These are phyloP conservation scores for Polytrichum formosum DNA, from an alignment of 225 moss, liverwort and hornwort species.

Conservation along the genomic window DNA sequence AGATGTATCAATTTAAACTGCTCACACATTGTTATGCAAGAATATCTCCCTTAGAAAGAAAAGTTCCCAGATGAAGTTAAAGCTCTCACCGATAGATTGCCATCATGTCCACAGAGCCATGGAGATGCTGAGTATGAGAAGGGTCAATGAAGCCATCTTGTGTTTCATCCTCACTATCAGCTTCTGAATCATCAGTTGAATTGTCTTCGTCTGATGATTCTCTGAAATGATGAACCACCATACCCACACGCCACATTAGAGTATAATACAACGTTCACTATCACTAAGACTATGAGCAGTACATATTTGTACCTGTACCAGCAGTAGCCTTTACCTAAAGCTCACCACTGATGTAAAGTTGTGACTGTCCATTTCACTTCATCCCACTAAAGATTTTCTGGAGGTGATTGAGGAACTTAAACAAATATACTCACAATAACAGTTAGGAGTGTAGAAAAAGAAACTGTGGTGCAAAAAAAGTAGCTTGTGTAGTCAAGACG, in stretches of 20 bases:
- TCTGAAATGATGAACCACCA: slow-evolving; percentile 29
- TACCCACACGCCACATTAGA: background rate
- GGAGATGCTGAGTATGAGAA: slow-evolving; percentile 50
- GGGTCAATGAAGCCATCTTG: slow-evolving; percentile 71
- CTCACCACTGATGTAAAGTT: background rate
- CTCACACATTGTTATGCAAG: no score
- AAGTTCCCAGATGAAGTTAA: background rate
- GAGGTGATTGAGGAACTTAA: no score
- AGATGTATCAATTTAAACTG: background rate
- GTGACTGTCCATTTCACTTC: no score
- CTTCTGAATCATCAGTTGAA: slow-evolving; percentile 56
- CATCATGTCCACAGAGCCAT: slow-evolving; percentile 65
- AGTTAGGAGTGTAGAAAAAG: background rate
- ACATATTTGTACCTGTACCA: no score
- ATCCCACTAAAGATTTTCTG: no score
- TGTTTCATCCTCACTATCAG: slow-evolving; percentile 46
- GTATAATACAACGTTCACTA: no score
- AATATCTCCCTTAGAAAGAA: background rate
- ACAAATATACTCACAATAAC: background rate
- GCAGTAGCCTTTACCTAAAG: background rate
- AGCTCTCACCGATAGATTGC: slow-evolving; percentile 51
- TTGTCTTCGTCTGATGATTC: slow-evolving; percentile 69
- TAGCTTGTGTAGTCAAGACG: slow-evolving; percentile 1
- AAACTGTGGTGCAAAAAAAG: slow-evolving; percentile 1
- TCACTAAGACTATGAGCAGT: no score